Conservation (phyloP, 2,329 filamentous ascomycete species). For the Fusarium sp. region DNA sequence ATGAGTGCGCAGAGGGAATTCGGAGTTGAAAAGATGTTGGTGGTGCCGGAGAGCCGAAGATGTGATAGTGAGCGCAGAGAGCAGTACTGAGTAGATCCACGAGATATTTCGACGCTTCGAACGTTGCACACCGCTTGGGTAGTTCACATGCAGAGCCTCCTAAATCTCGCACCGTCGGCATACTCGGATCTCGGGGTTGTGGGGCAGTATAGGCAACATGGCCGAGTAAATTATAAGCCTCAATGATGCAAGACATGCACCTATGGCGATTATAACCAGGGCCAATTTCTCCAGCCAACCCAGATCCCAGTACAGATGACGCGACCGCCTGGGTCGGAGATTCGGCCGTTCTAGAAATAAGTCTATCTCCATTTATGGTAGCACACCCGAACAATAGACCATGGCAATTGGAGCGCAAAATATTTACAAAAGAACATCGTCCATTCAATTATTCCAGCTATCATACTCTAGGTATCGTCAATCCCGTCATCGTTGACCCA, state of each 20-base stretch:
- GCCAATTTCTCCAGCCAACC: background rate
- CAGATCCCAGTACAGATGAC: background rate
- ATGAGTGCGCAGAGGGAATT: background rate
- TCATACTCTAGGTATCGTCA: background rate
- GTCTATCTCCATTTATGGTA: background rate
- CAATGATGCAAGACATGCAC: conserved; percentile 5
- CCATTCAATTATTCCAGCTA: conserved; percentile 1
- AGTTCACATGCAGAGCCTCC: background rate
- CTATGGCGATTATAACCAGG: conserved; percentile 1
- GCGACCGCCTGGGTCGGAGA: background rate
- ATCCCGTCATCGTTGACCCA: background rate
- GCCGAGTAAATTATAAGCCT: background rate
- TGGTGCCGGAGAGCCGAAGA: background rate
- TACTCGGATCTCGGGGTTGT: background rate
- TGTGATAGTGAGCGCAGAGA: background rate
- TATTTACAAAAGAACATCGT: background rate
- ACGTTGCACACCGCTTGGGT: background rate
- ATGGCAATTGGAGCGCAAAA: background rate
- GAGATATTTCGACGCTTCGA: background rate
- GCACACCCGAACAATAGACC: background rate
- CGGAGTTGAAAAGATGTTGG: background rate
- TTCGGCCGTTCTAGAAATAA: background rate
- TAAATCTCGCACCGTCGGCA: background rate
- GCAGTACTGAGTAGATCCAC: background rate
- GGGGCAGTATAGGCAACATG: background rate